Percentiles rank a stretch among this genome's conserved stretches.
Conservation (phyloP, 345 rosid species). For the Eutrema heterophyllum region DNA sequence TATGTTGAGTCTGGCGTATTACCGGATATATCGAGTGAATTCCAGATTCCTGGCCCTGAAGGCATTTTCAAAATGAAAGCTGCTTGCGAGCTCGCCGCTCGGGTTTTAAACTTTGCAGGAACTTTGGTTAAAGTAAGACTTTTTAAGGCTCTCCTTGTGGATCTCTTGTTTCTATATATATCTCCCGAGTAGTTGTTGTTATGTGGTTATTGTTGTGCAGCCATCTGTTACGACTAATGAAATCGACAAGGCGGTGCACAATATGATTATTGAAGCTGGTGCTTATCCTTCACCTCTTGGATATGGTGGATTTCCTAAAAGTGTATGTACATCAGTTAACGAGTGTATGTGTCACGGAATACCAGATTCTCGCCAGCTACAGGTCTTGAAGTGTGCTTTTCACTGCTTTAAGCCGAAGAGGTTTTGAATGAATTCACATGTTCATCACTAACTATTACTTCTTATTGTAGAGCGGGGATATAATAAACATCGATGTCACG, state of each 20-base stretch:
- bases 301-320: constrained; percentile 92
- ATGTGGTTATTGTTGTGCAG: constrained; percentile 32
- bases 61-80: constrained; percentile 71
- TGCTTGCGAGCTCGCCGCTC: constrained; percentile 92
- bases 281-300: constrained; percentile 99
- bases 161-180: neutral
- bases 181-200: constrained; percentile 3
- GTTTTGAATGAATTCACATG: neutral
- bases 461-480: constrained; percentile 76
- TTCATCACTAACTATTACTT: constrained; percentile 9
- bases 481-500: constrained; percentile 87
- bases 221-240: constrained; percentile 91
- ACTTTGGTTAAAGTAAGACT: constrained; percentile 68
- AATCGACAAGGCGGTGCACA: constrained; percentile 88
- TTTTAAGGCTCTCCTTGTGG: neutral
- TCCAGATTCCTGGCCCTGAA: constrained; percentile 72
- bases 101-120: constrained; percentile 72
- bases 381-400: constrained; percentile 42
- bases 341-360: constrained; percentile 98
- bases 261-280: constrained; percentile 88
- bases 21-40: constrained; percentile 61
- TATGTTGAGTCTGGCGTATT: constrained; percentile 48
- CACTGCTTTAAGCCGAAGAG: constrained; percentile 3
- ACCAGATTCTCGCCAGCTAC: constrained; percentile 96
- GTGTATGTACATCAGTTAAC: constrained; percentile 91